Evolutionary conservation across 176 grass and related monocot genomes (phyloP).

Genomic region (Oryza longistaminata): DNA sequence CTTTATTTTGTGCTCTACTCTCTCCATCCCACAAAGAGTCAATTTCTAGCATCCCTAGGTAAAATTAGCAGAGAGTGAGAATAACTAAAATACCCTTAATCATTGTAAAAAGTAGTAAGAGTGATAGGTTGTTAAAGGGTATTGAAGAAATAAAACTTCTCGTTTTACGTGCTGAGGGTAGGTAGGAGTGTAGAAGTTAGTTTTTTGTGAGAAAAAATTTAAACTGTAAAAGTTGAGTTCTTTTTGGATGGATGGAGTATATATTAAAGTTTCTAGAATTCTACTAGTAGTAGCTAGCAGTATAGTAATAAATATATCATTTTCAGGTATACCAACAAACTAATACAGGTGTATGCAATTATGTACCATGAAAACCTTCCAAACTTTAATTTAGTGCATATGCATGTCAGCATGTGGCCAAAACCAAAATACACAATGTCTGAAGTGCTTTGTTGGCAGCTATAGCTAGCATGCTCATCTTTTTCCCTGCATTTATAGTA

Average conservation of each 20-base stretch:
- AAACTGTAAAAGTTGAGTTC: too few species aligned
- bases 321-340: slow-evolving; percentile 12
- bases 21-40: too few species aligned
- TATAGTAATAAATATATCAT: slow-evolving; percentile 3
- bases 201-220: too few species aligned
- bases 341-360: background rate
- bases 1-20: slow-evolving; percentile 4
- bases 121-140: too few species aligned
- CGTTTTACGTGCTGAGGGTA: too few species aligned
- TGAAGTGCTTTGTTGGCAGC: slow-evolving; percentile 10
- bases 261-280: background rate
- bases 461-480: background rate
- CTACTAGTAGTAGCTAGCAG: background rate
- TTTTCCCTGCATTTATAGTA: slow-evolving; percentile 20
- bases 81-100: too few species aligned
- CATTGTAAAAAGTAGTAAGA: too few species aligned
- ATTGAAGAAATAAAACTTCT: too few species aligned
- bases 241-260: too few species aligned
- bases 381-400: background rate
- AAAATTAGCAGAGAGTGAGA: too few species aligned
- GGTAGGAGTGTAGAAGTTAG: too few species aligned
- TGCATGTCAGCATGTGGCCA: background rate
- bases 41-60: too few species aligned
- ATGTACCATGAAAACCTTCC: background rate
- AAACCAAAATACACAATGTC: slow-evolving; percentile 16